Evolutionary conservation across 1,139 yeast species (phyloP), one percentile per base, ranked within the genome.

Genomic region (Hyphopichia fennica): DNA sequence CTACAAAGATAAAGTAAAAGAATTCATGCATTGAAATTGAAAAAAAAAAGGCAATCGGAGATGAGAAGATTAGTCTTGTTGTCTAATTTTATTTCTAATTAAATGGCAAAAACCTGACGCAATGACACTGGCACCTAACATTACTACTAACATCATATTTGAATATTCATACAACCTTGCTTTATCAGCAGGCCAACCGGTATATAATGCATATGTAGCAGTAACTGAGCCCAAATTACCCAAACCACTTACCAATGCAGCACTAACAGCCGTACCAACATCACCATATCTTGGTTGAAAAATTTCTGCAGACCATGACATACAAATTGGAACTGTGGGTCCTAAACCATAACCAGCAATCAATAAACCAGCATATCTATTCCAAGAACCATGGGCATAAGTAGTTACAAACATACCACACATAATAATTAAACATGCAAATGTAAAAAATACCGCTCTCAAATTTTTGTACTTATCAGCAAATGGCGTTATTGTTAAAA

Each of bases 301-400:
- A 37, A 87, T 84, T 54, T 87, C 93, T 0, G 93, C 84, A 0
- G 91, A 69, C 87, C 89, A 82, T 1, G 96, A 80, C 96, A 88
- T 88, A 57, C 86, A 78, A 39, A 86, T 87, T 27, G 96, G 96
- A 19, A 87, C 95, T 0, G 96, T 88, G 17, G 96, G 95, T 11
- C 96, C 96, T 36, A 88, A 73, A 0, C 96, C 96, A 56, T 82
- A 87, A 0, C 96, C 96, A 17, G 87, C 81, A 55, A 88, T 82
- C 43, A 88, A 71, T 44, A 88, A 71, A 0, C 96, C 96, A 3
- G 81, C 95, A 58, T 87, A 88, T 51, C 81, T 77, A 45, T 79
- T 75, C 96, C 96, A 88, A 23, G 80, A 64, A 2, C 83, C 85
- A 13, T 71, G 69, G 1, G 95, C 95, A 60, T 71, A 88, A 0